Evolutionary conservation across 78 protist species (phyloP), one percentile per base, ranked within the genome.

Genomic region (Emiliania huxleyi): DNA sequence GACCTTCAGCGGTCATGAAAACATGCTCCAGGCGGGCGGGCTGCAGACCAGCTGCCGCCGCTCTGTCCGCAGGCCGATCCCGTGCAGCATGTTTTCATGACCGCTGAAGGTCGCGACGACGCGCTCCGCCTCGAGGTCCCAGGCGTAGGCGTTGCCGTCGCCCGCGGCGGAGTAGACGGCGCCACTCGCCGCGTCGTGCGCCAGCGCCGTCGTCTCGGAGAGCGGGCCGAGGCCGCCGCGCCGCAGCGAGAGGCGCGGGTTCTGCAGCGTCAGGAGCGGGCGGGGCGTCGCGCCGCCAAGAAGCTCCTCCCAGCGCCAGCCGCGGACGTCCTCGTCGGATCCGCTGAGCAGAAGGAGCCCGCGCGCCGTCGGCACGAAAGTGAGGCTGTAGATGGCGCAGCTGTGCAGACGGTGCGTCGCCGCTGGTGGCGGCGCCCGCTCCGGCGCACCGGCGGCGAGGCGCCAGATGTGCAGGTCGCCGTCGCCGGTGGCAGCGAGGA

Each of bases 81-180:
- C 38, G n/a, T 77, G 46, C 35, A 77, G 87, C 23, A 1, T 3
- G 22, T 40, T 48, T 6, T 6, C 44, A 35, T 42, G 38, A 48
- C 87, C 87, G 0, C 21, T 11, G 49, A 42, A 42, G 44, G 48
- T 77, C 48, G 19, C 18, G 21, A 42, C 87, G 49, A 3, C 15
- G 2, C 8, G 19, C 29, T 1, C 12, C 48, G 87, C 23, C 1
- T 15, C 46, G 33, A 77, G n/a, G 87, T 77, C 87, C 87, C 87
- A 77, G 15, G 48, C 87, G n/a, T 77, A 77, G n/a, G 87, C 87
- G 46, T 77, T 77, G 35, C 87, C 87, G 46, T 77, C 87, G 33
- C 87, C 87, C 46, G 87, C 46, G 5, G 87, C 87, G 19, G 87
- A 42, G 87, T 42, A 77, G 37, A 77, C 48, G 15, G 8, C 21